Percentiles rank a stretch among this genome's conserved stretches.
phyloP scores from a whole-genome alignment of 345 rosid genomes.

The Citrus trifoliata region DNA sequence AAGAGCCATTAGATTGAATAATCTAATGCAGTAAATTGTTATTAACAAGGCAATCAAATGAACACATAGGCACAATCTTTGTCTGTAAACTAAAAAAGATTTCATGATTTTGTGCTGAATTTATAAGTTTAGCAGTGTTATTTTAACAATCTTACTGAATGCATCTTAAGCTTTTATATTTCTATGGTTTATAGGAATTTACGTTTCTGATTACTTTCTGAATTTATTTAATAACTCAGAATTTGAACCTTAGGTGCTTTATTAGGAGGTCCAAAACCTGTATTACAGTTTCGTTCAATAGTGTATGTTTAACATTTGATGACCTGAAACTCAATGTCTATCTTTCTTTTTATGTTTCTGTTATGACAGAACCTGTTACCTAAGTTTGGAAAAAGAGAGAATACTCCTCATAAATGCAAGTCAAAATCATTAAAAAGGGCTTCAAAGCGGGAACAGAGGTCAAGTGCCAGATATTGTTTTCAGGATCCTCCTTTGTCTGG shows the following conservation, averaged over 20 bases:
- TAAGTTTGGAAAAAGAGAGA: slow-evolving; percentile 8
- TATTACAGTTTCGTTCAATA: background rate
- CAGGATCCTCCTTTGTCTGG: slow-evolving; percentile 29
- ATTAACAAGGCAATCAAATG: background rate
- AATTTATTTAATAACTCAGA: background rate
- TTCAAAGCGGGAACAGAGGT: slow-evolving; percentile 17
- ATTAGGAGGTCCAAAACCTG: background rate
- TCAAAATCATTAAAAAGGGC: slow-evolving; percentile 13
- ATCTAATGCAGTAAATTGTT: background rate
- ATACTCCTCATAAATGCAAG: slow-evolving; percentile 21
- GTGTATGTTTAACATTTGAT: background rate
- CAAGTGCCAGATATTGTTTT: slow-evolving; percentile 18
- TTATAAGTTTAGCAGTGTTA: background rate
- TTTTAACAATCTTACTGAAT: background rate
- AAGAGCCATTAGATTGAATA: background rate
- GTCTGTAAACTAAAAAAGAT: background rate
- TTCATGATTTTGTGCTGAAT: background rate
- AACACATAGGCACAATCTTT: background rate
- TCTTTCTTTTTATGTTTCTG: background rate
- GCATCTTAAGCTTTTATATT: background rate
- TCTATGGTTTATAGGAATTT: background rate
- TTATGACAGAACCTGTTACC: slow-evolving; percentile 30
- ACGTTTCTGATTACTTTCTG: background rate
- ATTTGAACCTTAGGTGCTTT: background rate
- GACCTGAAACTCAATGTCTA: background rate